Conservation (phyloP, 1,284 basidiomycete genomes). For the Leccinum subrobustum region DNA sequence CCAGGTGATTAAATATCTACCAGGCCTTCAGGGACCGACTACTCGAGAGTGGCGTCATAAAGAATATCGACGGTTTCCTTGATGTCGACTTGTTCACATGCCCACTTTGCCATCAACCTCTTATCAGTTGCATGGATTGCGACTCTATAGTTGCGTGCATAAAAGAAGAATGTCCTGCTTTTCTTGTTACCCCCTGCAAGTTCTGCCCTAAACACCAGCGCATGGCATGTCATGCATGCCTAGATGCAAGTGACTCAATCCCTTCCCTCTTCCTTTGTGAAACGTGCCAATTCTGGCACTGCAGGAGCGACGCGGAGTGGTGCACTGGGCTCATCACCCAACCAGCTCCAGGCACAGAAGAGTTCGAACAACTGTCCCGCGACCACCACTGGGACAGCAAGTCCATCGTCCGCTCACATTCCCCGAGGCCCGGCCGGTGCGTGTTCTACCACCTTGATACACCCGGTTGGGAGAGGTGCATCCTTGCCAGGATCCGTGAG, state of each 20-base stretch:
- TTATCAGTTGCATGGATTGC: slow-evolving; percentile 18
- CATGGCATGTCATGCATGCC: slow-evolving; percentile 15
- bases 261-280: slow-evolving; percentile 14
- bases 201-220: slow-evolving; percentile 8
- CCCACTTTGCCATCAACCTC: slow-evolving; percentile 7
- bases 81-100: slow-evolving; percentile 24
- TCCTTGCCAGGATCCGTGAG: background rate
- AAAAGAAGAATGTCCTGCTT: background rate
- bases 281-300: slow-evolving; percentile 13
- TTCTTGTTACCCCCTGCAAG: background rate
- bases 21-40: slow-evolving; percentile 20
- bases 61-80: slow-evolving; percentile 8
- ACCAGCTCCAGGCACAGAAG: slow-evolving; percentile 12
- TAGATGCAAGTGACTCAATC: slow-evolving; percentile 1
- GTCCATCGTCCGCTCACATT: slow-evolving; percentile 16
- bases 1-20: background rate
- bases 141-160: slow-evolving; percentile 12
- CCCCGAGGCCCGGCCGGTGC: slow-evolving; percentile 15
- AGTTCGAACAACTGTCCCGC: slow-evolving; percentile 4
- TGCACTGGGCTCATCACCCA: slow-evolving; percentile 15
- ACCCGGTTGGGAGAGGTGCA: slow-evolving; percentile 8
- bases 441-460: background rate
- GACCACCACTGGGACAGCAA: slow-evolving; percentile 9
- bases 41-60: background rate
- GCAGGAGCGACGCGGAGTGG: slow-evolving; percentile 17